Evolutionary conservation across 805 yeast species (phyloP), one percentile per base, ranked within the genome.

Genomic region (Saccharomyces cerevisiae): DNA sequence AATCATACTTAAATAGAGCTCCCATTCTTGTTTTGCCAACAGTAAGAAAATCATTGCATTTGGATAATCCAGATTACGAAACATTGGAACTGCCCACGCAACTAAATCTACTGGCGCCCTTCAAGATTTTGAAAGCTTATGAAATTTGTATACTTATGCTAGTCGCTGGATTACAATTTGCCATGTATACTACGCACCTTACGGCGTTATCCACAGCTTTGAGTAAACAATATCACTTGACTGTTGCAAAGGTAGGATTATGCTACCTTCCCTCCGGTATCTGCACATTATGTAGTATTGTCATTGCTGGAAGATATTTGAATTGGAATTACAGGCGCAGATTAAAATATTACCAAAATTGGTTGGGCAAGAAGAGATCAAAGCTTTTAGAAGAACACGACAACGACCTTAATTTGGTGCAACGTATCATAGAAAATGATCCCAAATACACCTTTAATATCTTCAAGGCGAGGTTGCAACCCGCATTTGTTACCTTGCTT

Each of bases 211-310:
- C 90, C 0, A 78, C 85, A 0, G 71, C 75, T 13, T 67, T 89
- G 32, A 72, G 79, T 31, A 66, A 67, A 8, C 57, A 71, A 4
- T 87, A 88, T 59, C 69, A 75, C 29, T 78, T 81, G 56, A 59
- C 76, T 1, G 78, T 83, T 0, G 70, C 80, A 48, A 75, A 80
- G 48, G 80, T 87, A 43, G 96, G 96, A 2, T 69, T 82, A 17
- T 81, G 89, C 53, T 89, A 83, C 62, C 73, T 89, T 46, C 86
- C 96, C 2, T 82, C 85, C 22, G 96, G 96, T 14, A 59, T 80
- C 0, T 85, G 85, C 10, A 80, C 88, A 3, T 66, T 87, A 14
- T 43, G 75, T 0, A 89, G 92, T 26, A 79, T 91, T 0, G 57
- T 88, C 0, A 36, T 65, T 0, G 69, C 82, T 2, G 96, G 96